phyloP scores from a whole-genome alignment of 139 green algal genomes.

The Chlorella sp. region DNA sequence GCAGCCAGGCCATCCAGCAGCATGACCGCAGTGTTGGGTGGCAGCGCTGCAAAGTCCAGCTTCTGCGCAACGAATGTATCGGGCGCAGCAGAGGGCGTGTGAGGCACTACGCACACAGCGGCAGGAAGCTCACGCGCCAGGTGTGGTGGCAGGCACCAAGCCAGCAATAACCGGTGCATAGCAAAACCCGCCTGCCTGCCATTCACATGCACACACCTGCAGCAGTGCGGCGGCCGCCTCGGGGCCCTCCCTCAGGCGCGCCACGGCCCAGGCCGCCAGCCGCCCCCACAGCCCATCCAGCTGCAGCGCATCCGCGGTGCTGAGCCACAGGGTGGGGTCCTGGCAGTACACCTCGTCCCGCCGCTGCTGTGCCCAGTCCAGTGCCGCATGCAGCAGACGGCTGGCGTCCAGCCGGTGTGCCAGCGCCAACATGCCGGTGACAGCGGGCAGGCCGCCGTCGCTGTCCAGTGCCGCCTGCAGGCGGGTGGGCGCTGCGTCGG shows the following conservation, averaged over 20 bases:
- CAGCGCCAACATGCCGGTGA: not conserved
- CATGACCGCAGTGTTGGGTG: not conserved
- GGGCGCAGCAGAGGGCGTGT: no score
- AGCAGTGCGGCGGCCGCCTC: not conserved
- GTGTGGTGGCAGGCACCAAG: no score
- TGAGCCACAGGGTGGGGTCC: not conserved
- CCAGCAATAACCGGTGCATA: no score
- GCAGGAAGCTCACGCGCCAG: no score
- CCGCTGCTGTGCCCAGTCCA: not conserved
- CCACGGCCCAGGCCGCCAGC: not conserved
- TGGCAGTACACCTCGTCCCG: not conserved
- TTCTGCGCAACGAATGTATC: not conserved
- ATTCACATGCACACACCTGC: not conserved
- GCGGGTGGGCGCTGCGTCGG: not conserved
- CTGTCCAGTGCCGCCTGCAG: not conserved
- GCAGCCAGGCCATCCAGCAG: constrained; percentile 6
- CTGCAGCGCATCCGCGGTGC: not conserved
- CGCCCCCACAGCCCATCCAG: not conserved
- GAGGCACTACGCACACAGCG: no score
- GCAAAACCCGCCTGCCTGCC: no score
- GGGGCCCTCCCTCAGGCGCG: not conserved
- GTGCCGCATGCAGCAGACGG: not conserved
- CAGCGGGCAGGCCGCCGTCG: not conserved
- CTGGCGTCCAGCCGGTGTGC: not conserved
- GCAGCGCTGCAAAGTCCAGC: not conserved